phyloP scores from a whole-genome alignment of 805 yeast species.

The Ogataea salicorniae region DNA sequence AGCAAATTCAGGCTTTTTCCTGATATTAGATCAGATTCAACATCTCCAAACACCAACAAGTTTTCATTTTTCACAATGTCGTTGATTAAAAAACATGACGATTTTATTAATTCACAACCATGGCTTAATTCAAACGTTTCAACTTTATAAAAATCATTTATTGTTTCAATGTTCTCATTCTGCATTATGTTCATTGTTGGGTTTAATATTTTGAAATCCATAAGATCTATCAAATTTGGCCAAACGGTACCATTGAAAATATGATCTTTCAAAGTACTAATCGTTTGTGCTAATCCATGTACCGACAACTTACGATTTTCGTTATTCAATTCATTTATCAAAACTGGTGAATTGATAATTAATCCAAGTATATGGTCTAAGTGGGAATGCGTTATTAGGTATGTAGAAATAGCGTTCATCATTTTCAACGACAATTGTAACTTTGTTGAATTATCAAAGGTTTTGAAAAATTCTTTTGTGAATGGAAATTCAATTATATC shows the following conservation, averaged over 20 bases:
- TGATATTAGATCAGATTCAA: constrained; percentile 62
- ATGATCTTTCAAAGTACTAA: constrained; percentile 45
- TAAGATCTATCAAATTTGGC: constrained; percentile 57
- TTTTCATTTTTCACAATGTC: constrained; percentile 25
- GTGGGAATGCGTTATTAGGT: constrained; percentile 76
- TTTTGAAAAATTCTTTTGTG: constrained; percentile 1
- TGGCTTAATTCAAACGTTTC: constrained; percentile 39
- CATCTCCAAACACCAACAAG: constrained; percentile 74
- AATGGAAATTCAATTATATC: too few relatives aligned
- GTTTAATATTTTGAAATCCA: constrained; percentile 20
- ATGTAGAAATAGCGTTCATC: constrained; percentile 35
- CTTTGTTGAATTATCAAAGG: not conserved
- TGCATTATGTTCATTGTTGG: too few relatives aligned
- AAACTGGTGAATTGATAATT: constrained; percentile 65
- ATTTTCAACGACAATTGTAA: constrained; percentile 20
- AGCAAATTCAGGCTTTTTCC: constrained; percentile 29
- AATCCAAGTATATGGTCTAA: constrained; percentile 73
- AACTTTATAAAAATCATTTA: constrained; percentile 34
- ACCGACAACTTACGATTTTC: constrained; percentile 23
- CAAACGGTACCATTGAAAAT: constrained; percentile 73
- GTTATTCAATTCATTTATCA: constrained; percentile 28
- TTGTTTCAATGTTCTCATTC: constrained; percentile 5
- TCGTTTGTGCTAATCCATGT: constrained; percentile 50
- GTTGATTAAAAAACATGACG: constrained; percentile 58
- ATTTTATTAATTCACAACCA: constrained; percentile 28